These are phyloP conservation scores for Corylus avellana DNA, from an alignment of 306 rosid species.

Conservation along the genomic window DNA sequence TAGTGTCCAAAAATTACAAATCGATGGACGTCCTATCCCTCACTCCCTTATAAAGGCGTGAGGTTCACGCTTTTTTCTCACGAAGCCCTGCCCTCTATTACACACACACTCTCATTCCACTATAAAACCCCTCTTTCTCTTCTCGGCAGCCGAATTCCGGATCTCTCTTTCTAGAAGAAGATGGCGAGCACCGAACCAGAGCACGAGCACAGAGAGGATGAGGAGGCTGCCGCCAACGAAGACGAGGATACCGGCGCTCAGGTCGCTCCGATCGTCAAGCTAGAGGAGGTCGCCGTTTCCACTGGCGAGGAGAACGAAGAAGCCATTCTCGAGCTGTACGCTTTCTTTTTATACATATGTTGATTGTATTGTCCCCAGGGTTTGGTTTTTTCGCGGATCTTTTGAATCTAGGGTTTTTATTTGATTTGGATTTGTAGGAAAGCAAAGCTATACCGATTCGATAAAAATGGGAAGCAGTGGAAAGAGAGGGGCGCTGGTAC, in stretches of 20 bases:
- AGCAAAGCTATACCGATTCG: conserved; percentile 91
- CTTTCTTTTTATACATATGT: background rate
- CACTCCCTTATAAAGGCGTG: background rate
- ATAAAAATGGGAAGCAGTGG: conserved; percentile 87
- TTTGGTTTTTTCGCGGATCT: conserved; percentile 6
- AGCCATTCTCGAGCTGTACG: conserved; percentile 75
- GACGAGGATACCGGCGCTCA: conserved; percentile 99
- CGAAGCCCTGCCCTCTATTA: background rate
- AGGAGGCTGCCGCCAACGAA: conserved; percentile 72
- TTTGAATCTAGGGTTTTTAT: conserved; percentile 13
- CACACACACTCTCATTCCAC: background rate
- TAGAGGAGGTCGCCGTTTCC: conserved; percentile 69
- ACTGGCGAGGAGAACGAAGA: conserved; percentile 90
- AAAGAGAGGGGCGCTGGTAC: conserved; percentile 91
- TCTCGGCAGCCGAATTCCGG: background rate
- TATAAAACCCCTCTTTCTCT: background rate
- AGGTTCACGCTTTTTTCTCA: background rate
- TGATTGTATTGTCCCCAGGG: background rate
- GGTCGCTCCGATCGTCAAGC: conserved; percentile 91
- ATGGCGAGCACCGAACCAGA: conserved; percentile 82
- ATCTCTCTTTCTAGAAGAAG: background rate
- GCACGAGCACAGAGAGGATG: conserved; percentile 84
- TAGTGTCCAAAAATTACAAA: no score
- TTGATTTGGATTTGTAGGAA: conserved; percentile 44
- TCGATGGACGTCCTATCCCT: no score